These are phyloP conservation scores for Arabidopsis lyrata DNA, from an alignment of 441 rosid species.

Conservation along the genomic window DNA sequence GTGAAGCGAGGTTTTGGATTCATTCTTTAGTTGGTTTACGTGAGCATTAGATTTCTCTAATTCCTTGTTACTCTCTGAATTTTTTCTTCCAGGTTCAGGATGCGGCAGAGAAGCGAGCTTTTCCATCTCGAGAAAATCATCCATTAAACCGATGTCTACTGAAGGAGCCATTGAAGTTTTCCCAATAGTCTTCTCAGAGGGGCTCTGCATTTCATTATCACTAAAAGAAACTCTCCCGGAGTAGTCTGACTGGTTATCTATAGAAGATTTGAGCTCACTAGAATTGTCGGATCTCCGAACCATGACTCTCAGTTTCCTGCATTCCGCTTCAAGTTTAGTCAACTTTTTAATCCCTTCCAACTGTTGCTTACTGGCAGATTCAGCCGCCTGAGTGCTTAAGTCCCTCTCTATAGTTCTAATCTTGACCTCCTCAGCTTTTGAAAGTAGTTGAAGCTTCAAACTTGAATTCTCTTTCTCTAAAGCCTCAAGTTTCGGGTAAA, in stretches of 20 bases:
- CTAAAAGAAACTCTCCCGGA: slow-evolving; percentile 58
- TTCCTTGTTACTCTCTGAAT: slow-evolving; percentile 41
- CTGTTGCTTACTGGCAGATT: slow-evolving; percentile 88
- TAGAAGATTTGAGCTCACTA: slow-evolving; percentile 56
- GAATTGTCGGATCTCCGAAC: slow-evolving; percentile 65
- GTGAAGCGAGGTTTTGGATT: slow-evolving; percentile 55
- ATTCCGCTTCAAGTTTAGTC: slow-evolving; percentile 84
- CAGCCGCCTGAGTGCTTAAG: slow-evolving; percentile 81
- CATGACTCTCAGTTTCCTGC: slow-evolving; percentile 66
- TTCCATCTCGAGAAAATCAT: slow-evolving; percentile 98
- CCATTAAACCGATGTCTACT: slow-evolving; percentile 73
- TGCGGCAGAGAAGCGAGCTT: slow-evolving; percentile 70
- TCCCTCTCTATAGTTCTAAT: slow-evolving; percentile 73
- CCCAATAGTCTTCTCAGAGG: slow-evolving; percentile 46
- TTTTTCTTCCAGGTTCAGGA: slow-evolving; percentile 52
- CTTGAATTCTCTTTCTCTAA: slow-evolving; percentile 66
- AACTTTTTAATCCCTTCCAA: slow-evolving; percentile 79
- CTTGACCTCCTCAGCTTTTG: slow-evolving; percentile 67
- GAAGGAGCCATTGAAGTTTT: slow-evolving; percentile 58
- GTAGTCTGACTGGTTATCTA: slow-evolving; percentile 73
- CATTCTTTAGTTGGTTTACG: slow-evolving; percentile 51
- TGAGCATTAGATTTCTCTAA: slow-evolving; percentile 45
- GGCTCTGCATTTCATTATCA: slow-evolving; percentile 57
- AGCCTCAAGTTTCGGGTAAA: slow-evolving; percentile 58
- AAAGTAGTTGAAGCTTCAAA: slow-evolving; percentile 60